A percentile compares a stretch with the other conserved stretches of the same genome.
Conservation (phyloP, 176 grass and related monocot genomes). For the Eleusine indica region DNA sequence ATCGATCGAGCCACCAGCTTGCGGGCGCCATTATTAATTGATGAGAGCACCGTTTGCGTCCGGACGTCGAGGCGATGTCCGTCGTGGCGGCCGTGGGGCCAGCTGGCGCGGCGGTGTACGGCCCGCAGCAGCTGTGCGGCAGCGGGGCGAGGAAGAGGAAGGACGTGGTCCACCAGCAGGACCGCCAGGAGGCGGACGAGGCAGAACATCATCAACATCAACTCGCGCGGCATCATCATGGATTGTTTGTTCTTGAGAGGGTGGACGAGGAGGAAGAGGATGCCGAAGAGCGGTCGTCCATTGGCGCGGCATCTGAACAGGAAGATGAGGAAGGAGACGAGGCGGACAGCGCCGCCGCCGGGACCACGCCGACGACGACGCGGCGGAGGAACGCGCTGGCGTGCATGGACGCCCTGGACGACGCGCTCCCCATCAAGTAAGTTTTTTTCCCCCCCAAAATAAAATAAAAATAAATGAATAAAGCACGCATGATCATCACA, state of each 20-base stretch:
- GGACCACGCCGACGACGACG: background rate
- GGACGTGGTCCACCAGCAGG: slow-evolving; percentile 42
- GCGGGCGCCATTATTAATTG: slow-evolving; percentile 49
- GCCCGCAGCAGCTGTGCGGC: slow-evolving; percentile 9
- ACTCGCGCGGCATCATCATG: background rate
- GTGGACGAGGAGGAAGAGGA: slow-evolving; percentile 38
- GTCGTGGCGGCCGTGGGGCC: slow-evolving; percentile 39
- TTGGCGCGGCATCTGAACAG: slow-evolving; percentile 31
- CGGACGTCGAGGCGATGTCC: slow-evolving; percentile 37
- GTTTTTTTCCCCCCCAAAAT: background rate
- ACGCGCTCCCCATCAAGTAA: slow-evolving; percentile 76
- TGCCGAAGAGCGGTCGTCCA: slow-evolving; percentile 39
- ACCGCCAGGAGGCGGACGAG: slow-evolving; percentile 17
- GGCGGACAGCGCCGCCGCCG: slow-evolving; percentile 28
- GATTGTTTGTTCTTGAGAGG: slow-evolving; percentile 60
- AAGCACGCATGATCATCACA: too few species aligned
- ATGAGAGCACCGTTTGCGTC: slow-evolving; percentile 24
- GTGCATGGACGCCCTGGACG: slow-evolving; percentile 66
- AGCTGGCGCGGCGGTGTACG: background rate
- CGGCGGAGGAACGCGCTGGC: slow-evolving; percentile 28
- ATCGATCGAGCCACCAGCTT: background rate
- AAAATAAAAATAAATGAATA: background rate
- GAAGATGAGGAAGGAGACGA: slow-evolving; percentile 36
- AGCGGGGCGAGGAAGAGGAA: slow-evolving; percentile 60
- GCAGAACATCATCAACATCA: background rate